phyloP scores from a whole-genome alignment of 75 land plant species.

The Pinus albicaulis region DNA sequence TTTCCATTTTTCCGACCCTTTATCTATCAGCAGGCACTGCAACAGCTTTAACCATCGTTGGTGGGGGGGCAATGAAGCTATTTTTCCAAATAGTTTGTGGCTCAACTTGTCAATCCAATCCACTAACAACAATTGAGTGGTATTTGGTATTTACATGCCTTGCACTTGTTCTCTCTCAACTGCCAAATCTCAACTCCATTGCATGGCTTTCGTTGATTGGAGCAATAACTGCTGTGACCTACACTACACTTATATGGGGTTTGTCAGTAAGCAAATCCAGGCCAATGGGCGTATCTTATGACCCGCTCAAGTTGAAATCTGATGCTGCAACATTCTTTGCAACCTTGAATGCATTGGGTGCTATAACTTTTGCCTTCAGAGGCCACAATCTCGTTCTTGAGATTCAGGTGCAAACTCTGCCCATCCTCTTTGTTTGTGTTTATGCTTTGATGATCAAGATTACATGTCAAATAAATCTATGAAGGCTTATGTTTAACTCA shows the following conservation, averaged over 20 bases:
- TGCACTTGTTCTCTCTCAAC: constrained; percentile 64
- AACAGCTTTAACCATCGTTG: constrained; percentile 61
- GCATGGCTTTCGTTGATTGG: constrained; percentile 86
- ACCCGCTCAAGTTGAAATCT: constrained; percentile 14
- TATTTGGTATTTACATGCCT: constrained; percentile 75
- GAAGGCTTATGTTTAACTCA: neutral
- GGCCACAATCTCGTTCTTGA: constrained; percentile 93
- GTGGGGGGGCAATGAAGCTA: constrained; percentile 61
- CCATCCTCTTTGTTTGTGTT: neutral
- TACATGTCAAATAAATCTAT: neutral
- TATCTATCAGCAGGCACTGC: constrained; percentile 86
- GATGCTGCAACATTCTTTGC: constrained; percentile 26
- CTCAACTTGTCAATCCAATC: constrained; percentile 24
- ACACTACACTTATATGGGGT: constrained; percentile 78
- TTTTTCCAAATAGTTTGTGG: constrained; percentile 73
- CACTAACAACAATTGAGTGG: constrained; percentile 77
- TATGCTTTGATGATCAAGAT: neutral
- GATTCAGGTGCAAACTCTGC: constrained; percentile 64
- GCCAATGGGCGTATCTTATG: constrained; percentile 50
- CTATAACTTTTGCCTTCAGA: constrained; percentile 86
- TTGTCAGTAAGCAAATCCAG: constrained; percentile 57
- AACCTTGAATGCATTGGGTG: constrained; percentile 78
- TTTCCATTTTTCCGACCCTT: constrained; percentile 54
- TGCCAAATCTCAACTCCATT: constrained; percentile 98
- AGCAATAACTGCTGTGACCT: constrained; percentile 68